phyloP scores from a whole-genome alignment of 2,329 filamentous ascomycete genomes.

The Pestalotiopsis fici region DNA sequence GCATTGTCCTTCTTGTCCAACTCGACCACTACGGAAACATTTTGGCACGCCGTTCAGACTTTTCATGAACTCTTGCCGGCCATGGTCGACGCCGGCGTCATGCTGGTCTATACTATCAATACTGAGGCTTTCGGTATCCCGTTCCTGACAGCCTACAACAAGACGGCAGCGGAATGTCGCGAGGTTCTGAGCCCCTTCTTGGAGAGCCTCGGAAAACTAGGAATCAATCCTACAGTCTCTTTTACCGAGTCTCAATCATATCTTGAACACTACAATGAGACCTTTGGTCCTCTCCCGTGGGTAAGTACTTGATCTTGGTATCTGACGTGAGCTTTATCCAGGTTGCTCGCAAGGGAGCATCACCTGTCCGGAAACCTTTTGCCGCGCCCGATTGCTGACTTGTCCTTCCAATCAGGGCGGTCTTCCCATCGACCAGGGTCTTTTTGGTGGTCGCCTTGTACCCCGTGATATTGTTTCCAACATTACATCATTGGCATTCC shows the following conservation, averaged over 20 bases:
- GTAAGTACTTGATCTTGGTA: not conserved
- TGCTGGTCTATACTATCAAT: constrained; percentile 20
- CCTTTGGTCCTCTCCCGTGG: not conserved
- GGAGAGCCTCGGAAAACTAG: not conserved
- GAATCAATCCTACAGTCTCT: not conserved
- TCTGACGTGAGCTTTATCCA: too few species aligned
- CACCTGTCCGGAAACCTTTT: too few species aligned
- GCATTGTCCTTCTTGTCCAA: constrained; percentile 15
- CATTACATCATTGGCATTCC: constrained; percentile 26
- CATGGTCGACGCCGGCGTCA: constrained; percentile 22
- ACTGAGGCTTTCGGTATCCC: constrained; percentile 18
- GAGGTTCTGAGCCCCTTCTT: not conserved
- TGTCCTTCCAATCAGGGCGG: constrained; percentile 24
- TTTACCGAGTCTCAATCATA: not conserved
- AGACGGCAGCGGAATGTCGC: constrained; percentile 27
- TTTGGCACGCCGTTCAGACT: not conserved
- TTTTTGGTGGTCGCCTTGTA: constrained; percentile 34
- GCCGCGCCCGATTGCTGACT: not conserved
- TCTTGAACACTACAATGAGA: not conserved
- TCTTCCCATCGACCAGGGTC: constrained; percentile 20
- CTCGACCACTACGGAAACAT: not conserved
- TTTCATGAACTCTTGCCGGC: constrained; percentile 21
- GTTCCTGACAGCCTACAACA: constrained; percentile 25
- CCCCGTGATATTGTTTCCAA: constrained; percentile 28
- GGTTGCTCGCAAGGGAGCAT: too few species aligned